These are phyloP conservation scores for Wallemia hederae DNA, from an alignment of 1,284 basidiomycete species.

Conservation along the genomic window DNA sequence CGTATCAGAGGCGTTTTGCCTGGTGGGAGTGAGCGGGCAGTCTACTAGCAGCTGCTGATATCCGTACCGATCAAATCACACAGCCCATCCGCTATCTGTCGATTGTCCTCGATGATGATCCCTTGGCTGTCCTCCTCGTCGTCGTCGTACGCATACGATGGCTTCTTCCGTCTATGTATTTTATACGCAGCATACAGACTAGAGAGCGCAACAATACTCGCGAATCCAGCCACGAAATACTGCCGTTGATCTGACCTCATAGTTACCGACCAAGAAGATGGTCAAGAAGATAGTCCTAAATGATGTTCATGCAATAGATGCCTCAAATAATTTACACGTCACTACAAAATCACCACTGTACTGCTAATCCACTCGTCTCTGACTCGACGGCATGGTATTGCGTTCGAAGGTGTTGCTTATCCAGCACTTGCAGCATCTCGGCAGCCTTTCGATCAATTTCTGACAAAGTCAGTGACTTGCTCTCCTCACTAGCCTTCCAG, in stretches of 20 bases:
- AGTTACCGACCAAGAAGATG: too few relatives aligned
- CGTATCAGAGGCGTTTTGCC: constrained; percentile 82
- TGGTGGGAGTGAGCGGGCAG: constrained; percentile 12
- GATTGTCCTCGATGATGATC: not conserved
- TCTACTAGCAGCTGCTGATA: too few relatives aligned
- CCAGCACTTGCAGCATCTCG: not conserved
- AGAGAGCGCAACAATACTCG: not conserved
- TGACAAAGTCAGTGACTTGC: not conserved
- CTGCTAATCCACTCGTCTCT: not conserved
- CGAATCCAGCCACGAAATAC: not conserved
- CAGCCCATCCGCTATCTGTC: not conserved
- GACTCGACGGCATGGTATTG: not conserved
- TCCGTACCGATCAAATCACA: not conserved
- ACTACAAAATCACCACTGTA: not conserved
- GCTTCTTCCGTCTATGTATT: not conserved
- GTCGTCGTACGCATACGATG: not conserved
- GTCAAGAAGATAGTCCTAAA: too few relatives aligned
- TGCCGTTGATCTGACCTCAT: not conserved
- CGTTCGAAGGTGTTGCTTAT: not conserved
- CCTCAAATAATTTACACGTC: not conserved
- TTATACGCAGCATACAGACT: not conserved
- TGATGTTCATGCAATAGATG: not conserved
- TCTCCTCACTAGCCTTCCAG: constrained; percentile 21
- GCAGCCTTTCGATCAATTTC: not conserved
- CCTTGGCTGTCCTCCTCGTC: not conserved